These are phyloP conservation scores for Spizellomyces sp. DNA, from an alignment of 192 early-diverging fungal species.

Conservation along the genomic window DNA sequence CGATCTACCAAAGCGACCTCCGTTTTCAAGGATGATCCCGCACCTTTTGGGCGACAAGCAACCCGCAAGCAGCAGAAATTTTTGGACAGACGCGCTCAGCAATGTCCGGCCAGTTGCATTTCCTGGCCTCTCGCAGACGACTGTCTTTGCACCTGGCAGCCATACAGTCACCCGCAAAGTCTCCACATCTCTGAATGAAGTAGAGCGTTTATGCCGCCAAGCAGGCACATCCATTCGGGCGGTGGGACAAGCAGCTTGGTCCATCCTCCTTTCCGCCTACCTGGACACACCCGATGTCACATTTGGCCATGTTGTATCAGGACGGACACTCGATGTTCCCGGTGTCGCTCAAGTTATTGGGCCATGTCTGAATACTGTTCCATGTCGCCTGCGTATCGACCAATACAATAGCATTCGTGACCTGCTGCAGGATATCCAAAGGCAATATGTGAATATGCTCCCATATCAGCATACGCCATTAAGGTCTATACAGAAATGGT, in stretches of 20 bases:
- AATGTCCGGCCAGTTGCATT: slow-evolving; percentile 13
- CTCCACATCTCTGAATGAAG: neutral
- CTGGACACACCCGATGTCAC: slow-evolving; percentile 12
- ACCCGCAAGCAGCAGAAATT: neutral
- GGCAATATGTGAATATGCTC: neutral
- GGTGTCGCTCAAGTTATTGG: slow-evolving; percentile 6
- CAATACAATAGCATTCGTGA: neutral
- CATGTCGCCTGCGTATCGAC: slow-evolving; percentile 3
- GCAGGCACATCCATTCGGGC: neutral
- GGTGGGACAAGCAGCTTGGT: slow-evolving; percentile 1
- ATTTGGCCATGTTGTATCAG: slow-evolving; percentile 24
- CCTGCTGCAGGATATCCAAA: neutral
- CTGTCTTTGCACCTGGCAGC: neutral
- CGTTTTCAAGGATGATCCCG: slow-evolving; percentile 6
- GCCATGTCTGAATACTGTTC: slow-evolving; percentile 27
- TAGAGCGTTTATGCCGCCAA: neutral
- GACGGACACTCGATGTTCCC: slow-evolving; percentile 6
- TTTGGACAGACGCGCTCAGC: slow-evolving; percentile 8
- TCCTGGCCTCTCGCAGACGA: slow-evolving; percentile 5
- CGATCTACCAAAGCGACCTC: neutral
- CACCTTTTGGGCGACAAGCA: neutral
- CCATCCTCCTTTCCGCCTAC: slow-evolving; percentile 9
- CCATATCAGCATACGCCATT: slow-evolving; percentile 8
- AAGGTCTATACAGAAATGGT: neutral
- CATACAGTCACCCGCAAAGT: neutral